Evolutionary conservation across 2,329 filamentous ascomycete genomes (phyloP).

Genomic region (Pseudocercospora cruenta): DNA sequence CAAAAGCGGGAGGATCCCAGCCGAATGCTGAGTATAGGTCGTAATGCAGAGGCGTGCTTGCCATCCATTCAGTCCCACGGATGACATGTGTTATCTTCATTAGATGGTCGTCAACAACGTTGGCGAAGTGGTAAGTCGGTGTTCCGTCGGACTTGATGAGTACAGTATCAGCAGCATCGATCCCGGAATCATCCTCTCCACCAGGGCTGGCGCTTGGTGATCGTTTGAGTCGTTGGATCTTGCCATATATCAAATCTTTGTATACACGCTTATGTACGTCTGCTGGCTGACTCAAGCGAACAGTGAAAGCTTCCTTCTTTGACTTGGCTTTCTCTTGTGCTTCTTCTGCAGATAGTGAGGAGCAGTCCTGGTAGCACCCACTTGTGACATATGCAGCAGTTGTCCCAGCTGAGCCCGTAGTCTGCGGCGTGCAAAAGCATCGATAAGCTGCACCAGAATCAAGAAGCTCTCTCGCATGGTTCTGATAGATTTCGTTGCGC

Average conservation of each 20-base stretch:
- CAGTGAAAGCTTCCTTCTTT: conserved; percentile 48
- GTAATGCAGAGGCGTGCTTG: conserved; percentile 82
- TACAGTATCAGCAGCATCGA: conserved; percentile 78
- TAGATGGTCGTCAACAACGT: conserved; percentile 91
- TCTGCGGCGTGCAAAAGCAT: conserved; percentile 77
- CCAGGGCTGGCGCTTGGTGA: conserved; percentile 33
- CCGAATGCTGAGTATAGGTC: conserved; percentile 56
- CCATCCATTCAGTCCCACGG: conserved; percentile 93
- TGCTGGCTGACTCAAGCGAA: conserved; percentile 72
- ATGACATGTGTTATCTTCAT: conserved; percentile 98
- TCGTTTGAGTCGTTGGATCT: conserved; percentile 52
- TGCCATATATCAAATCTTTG: conserved; percentile 78
- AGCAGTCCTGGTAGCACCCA: conserved; percentile 74
- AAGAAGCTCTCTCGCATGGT: conserved; percentile 71
- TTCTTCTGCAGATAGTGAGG: conserved; percentile 66
- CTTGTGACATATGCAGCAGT: conserved; percentile 62
- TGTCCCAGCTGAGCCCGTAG: conserved; percentile 55
- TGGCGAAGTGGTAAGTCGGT: conserved; percentile 96
- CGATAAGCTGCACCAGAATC: conserved; percentile 77
- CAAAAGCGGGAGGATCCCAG: conserved; percentile 53
- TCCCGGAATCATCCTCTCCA: conserved; percentile 38
- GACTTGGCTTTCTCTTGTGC: conserved; percentile 54
- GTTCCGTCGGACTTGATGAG: conserved; percentile 88
- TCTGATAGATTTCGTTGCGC: conserved; percentile 71
- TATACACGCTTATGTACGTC: conserved; percentile 62